Conservation (phyloP, 192 early-diverging fungal species). For the Funneliformis mosseae region DNA sequence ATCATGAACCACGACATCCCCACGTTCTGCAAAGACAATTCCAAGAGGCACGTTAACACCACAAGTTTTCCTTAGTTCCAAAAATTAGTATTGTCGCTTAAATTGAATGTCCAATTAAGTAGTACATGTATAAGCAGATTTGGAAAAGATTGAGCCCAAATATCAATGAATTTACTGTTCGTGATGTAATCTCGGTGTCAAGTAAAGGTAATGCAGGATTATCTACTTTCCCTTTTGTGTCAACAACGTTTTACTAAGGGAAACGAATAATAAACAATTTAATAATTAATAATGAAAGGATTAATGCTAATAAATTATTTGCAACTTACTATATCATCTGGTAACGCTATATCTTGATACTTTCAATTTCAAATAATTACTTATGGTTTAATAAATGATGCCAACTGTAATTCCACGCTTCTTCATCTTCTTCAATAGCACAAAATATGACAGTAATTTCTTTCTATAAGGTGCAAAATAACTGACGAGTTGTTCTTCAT, state of each 20-base stretch:
- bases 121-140: conserved; percentile 51
- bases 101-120: conserved; percentile 87
- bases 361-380: conserved; percentile 89
- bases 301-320: neutral
- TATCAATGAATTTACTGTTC: conserved; percentile 69
- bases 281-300: neutral
- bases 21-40: conserved; percentile 77
- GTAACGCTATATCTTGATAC: conserved; percentile 92
- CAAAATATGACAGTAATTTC: no score
- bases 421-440: no score
- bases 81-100: conserved; percentile 97
- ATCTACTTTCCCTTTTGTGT: conserved; percentile 99
- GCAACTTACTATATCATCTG: conserved; percentile 46
- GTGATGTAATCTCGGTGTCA: no score
- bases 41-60: conserved; percentile 20
- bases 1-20: conserved; percentile 98
- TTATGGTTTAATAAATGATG: conserved; percentile 74
- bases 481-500: no score
- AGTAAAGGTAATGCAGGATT: no score
- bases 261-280: conserved; percentile 76
- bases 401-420: no score
- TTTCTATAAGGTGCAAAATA: no score
- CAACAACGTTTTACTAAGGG: conserved; percentile 87
- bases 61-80: conserved; percentile 47
- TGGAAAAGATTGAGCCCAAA: conserved; percentile 83